Base-by-base conservation (phyloP, 441 rosid genomes). In the Mallotus japonicus region DNA sequence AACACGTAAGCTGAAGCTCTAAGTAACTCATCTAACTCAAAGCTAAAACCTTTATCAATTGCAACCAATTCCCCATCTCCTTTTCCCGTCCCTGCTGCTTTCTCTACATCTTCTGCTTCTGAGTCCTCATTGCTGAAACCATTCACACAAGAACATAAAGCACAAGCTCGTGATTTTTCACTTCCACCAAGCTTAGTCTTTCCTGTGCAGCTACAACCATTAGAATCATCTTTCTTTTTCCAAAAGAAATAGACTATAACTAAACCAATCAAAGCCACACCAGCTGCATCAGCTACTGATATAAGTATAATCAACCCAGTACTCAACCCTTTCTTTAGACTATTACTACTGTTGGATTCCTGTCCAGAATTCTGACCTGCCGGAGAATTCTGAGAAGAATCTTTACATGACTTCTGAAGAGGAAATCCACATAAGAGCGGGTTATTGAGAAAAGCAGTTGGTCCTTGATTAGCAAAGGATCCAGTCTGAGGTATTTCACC, bases 1-100 rank as follows among this genome's bases (percentile, higher is more conserved):
- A 92, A 53, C 69, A 95, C 99, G 69, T 95, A 92, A 8, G 99
- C 97, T 15, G 99, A 95, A 49, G 99, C 98, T 80, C 97, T 87
- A 24, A 95, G 77, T 74, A 95, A 57, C 82, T 95, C 99, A 24
- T 95, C 98, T 3, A 95, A 81, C 88, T 92, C 98, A 66, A 95
- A 86, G 0, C 84, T 84, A 75, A 95, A 95, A 32, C 96, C 92
- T 75, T 90, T 90, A 67, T 92, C 99, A 3, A 95, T 91, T 4
- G 96, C 90, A 58, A 92, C 98, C 5, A 95, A 76, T 75, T 92
- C 94, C 56, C 99, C 99, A 86, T 87, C 77, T 83, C 90, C 86
- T 75, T 72, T 82, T 24, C 70, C 80, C 54, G 71, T 72, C 11
- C 53, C 70, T 63, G 17, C 67, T 66, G 40, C 73, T 63, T 24